Evolutionary conservation across 306 rosid genomes (phyloP), one percentile per base, ranked within the genome.

Genomic region (Arachis hypogaea): DNA sequence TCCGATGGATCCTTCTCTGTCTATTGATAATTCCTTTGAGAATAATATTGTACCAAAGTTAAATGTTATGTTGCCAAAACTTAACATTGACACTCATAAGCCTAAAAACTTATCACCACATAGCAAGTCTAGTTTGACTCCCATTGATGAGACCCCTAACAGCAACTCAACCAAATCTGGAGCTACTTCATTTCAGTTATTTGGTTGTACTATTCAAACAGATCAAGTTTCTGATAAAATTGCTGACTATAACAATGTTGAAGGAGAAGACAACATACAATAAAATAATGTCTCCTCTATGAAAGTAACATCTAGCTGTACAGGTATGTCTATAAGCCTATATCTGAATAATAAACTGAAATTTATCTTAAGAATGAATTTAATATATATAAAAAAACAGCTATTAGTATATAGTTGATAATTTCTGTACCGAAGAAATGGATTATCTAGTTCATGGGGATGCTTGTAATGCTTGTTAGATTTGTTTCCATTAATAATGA

Each of bases 321-420:
- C 86, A 89, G 95, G 95, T 91, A 91, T 71, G 84, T 59, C 30
- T 77, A 63, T 91, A 91, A 68, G 84, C 63, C 30, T 77, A 63
- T 50, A 43, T 47, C 73, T 45, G 33, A 59, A 2, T 33, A 33
- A 59, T 78, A 46, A 68, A 79, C 9, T 71, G 55, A 44, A 46
- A 71, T 61, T 65, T 41, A 22, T 14, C 54, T 72, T 33, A 47
- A 14, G 57, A 49, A 63, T 14, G 9, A 66, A 42, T 52, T 30
- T 63, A 52, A 58, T 67, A 59, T 67, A 59, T 64, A 51, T 33
- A 33, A 33, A 69, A 42, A 51, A 61, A 11, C 42, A 57, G 36
- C 59, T 59, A 14, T 9, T 66, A 10, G 40, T 43, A 38, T 36
- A 54, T 65, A 22, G 28, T 22, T 22, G 28, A 22, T 14, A 14